Evolutionary conservation across 2,329 filamentous ascomycete genomes (phyloP).

Genomic region (Fusarium virguliforme): DNA sequence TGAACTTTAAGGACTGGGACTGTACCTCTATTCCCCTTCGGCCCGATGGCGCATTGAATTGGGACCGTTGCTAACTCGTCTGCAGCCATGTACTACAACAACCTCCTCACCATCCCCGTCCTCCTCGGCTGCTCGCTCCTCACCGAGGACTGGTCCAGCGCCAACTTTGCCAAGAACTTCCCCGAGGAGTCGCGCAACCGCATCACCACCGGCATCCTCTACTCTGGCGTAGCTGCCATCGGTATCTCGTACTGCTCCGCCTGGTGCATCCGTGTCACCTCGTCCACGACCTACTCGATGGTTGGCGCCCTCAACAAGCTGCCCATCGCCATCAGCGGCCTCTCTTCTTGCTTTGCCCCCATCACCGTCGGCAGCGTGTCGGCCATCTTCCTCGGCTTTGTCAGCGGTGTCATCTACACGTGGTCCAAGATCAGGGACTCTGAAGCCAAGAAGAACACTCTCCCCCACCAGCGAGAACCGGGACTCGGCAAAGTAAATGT

Average conservation of each 20-base stretch:
- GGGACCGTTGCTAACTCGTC: slow-evolving; percentile 50
- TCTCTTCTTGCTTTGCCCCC: slow-evolving; percentile 95
- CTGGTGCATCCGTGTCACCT: slow-evolving; percentile 98
- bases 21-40: slow-evolving; percentile 74
- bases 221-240: slow-evolving; percentile 92
- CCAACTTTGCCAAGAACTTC: slow-evolving; percentile 91
- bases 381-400: slow-evolving; percentile 92
- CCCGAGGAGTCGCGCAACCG: slow-evolving; percentile 82
- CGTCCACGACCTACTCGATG: slow-evolving; percentile 98
- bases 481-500: slow-evolving; percentile 36
- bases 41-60: background rate
- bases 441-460: slow-evolving; percentile 68
- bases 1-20: slow-evolving; percentile 99
- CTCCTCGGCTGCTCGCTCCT: slow-evolving; percentile 86
- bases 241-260: slow-evolving; percentile 99
- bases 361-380: slow-evolving; percentile 93
- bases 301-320: slow-evolving; percentile 98
- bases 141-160: slow-evolving; percentile 91
- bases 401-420: slow-evolving; percentile 93
- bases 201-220: slow-evolving; percentile 89
- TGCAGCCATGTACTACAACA: slow-evolving; percentile 99
- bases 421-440: slow-evolving; percentile 73
- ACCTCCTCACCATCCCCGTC: slow-evolving; percentile 94
- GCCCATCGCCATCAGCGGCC: slow-evolving; percentile 90
- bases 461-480: slow-evolving; percentile 72